Evolutionary conservation across 2,329 filamentous ascomycete species (phyloP).

Genomic region (Calonectria hawksworthii): DNA sequence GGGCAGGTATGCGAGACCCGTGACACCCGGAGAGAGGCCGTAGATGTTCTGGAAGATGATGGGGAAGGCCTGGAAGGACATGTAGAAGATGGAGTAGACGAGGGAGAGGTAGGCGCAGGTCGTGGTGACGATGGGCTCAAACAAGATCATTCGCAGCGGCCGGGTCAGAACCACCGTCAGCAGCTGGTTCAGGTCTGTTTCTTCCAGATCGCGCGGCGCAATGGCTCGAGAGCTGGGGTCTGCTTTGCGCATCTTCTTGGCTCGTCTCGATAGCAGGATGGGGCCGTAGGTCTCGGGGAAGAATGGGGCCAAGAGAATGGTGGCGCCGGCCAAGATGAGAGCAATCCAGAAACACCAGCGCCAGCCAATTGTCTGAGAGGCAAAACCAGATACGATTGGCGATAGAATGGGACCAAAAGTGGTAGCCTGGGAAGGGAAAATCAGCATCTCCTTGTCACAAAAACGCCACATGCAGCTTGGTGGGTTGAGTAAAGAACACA

Average conservation of each 20-base stretch:
- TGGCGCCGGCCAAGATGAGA: conserved; percentile 75
- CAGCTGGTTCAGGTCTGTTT: conserved; percentile 68
- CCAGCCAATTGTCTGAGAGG: conserved; percentile 72
- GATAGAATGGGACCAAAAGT: conserved; percentile 76
- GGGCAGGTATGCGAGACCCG: conserved; percentile 77
- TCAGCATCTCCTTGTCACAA: conserved; percentile 26
- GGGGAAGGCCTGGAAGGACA: conserved; percentile 83
- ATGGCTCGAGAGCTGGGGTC: conserved; percentile 66
- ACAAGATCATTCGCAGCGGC: conserved; percentile 79
- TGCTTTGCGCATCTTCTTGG: conserved; percentile 68
- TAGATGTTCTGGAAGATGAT: conserved; percentile 77
- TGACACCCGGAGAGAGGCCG: conserved; percentile 72
- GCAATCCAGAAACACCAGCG: conserved; percentile 80
- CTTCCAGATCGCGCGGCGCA: conserved; percentile 75
- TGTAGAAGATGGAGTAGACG: conserved; percentile 76
- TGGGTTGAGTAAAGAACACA: neutral
- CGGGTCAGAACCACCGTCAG: conserved; percentile 78
- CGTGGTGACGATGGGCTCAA: conserved; percentile 80
- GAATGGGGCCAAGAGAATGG: conserved; percentile 71
- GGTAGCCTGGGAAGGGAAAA: conserved; percentile 61
- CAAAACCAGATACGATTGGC: conserved; percentile 75
- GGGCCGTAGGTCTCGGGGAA: conserved; percentile 76
- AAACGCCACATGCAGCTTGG: neutral
- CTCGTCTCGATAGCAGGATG: conserved; percentile 69
- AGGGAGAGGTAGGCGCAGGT: conserved; percentile 80